A percentile compares a stretch with the other conserved stretches of the same genome.
These are phyloP conservation scores for Hordeum marinum DNA, from an alignment of 176 grass and related monocot species.

Conservation along the genomic window DNA sequence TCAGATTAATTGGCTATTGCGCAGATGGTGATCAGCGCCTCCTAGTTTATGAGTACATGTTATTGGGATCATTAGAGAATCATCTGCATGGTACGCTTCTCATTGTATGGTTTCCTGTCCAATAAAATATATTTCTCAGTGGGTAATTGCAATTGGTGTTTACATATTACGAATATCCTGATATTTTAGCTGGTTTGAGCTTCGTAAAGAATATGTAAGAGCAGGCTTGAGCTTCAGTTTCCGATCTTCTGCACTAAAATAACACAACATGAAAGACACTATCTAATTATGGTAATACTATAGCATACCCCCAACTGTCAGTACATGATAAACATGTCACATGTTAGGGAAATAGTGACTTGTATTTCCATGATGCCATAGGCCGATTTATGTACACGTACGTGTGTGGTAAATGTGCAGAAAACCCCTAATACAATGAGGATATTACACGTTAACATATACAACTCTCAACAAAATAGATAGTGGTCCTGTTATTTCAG, in stretches of 20 bases:
- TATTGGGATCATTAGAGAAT: conserved; percentile 84
- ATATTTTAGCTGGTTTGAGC: conserved; percentile 1
- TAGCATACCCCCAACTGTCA: background rate
- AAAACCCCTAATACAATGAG: too few species aligned
- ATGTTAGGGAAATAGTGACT: too few species aligned
- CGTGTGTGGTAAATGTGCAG: too few species aligned
- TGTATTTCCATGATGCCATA: too few species aligned
- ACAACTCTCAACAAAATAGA: background rate
- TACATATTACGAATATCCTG: conserved; percentile 4
- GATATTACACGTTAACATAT: too few species aligned
- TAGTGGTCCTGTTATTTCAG: background rate
- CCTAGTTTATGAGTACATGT: conserved; percentile 95
- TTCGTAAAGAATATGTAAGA: background rate
- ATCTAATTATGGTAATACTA: conserved; percentile 7
- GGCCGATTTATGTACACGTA: too few species aligned
- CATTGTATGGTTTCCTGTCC: background rate
- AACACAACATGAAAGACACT: background rate
- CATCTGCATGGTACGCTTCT: conserved; percentile 73
- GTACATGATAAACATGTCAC: background rate
- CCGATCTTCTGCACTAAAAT: background rate
- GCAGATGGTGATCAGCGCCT: conserved; percentile 95
- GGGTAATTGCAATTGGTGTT: background rate
- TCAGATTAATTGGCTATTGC: conserved; percentile 96
- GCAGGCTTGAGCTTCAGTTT: background rate
- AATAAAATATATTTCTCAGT: background rate